phyloP scores from a whole-genome alignment of 805 yeast genomes.

The Hanseniaspora guilliermondii region DNA sequence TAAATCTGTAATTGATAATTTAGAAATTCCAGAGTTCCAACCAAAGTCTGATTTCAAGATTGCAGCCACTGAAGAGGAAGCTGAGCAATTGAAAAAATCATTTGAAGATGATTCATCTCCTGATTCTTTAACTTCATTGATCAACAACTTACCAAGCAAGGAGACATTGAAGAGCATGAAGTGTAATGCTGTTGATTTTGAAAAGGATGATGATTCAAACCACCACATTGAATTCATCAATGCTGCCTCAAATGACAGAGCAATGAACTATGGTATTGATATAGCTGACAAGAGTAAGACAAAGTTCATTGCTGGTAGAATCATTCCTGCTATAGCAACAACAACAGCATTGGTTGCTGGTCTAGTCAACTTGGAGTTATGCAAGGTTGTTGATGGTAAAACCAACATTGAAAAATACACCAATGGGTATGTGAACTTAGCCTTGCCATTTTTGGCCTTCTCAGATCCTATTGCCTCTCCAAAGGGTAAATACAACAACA shows the following conservation, averaged over 20 bases:
- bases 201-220: slow-evolving; percentile 93
- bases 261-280: slow-evolving; percentile 78
- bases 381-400: slow-evolving; percentile 72
- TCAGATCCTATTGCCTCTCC: slow-evolving; percentile 89
- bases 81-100: slow-evolving; percentile 56
- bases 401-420: slow-evolving; percentile 71
- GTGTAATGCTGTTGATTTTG: slow-evolving; percentile 82
- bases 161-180: slow-evolving; percentile 80
- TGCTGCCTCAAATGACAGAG: slow-evolving; percentile 94
- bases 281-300: slow-evolving; percentile 82
- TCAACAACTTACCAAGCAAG: slow-evolving; percentile 76
- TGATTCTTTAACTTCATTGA: slow-evolving; percentile 54
- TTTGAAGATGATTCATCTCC: slow-evolving; percentile 35
- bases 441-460: slow-evolving; percentile 91
- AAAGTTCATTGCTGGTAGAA: slow-evolving; percentile 94
- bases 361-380: slow-evolving; percentile 77
- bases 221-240: slow-evolving; percentile 93
- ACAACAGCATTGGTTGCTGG: slow-evolving; percentile 98
- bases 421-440: slow-evolving; percentile 85
- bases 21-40: slow-evolving; percentile 49
- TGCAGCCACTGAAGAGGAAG: slow-evolving; percentile 76
- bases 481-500: slow-evolving; percentile 66
- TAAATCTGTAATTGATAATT: slow-evolving; percentile 37
- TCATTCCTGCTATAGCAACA: slow-evolving; percentile 97
- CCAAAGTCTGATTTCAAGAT: slow-evolving; percentile 70